Percentiles rank a stretch among this genome's conserved stretches.
Conservation (phyloP, 345 rosid genomes). For the Sisymbrium irio region DNA sequence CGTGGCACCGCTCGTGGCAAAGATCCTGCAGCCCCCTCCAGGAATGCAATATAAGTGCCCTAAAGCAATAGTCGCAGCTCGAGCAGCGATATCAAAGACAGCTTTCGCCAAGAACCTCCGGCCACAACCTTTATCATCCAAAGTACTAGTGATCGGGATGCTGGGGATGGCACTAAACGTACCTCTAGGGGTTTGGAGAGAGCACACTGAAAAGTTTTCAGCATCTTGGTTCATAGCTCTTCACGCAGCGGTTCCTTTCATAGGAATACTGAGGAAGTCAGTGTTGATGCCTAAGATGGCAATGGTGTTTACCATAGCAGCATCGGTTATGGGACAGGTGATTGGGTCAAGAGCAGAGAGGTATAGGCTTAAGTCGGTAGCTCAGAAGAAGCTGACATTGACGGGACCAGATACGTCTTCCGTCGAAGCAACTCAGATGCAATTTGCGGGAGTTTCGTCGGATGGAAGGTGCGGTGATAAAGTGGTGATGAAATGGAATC, state of each 20-base stretch:
- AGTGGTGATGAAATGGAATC: conserved; percentile 36
- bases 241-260: conserved; percentile 95
- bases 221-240: conserved; percentile 87
- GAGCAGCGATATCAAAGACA: conserved; percentile 85
- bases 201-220: conserved; percentile 81
- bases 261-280: conserved; percentile 85
- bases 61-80: conserved; percentile 74
- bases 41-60: conserved; percentile 75
- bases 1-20: conserved; percentile 81
- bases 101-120: conserved; percentile 90
- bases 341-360: conserved; percentile 99
- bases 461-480: conserved; percentile 34
- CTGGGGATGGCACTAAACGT: conserved; percentile 94
- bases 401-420: neutral
- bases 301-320: conserved; percentile 91
- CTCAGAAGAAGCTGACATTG: conserved; percentile 35
- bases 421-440: neutral
- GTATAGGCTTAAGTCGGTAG: conserved; percentile 54
- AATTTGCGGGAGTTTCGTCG: conserved; percentile 6
- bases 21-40: conserved; percentile 73
- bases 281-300: conserved; percentile 93
- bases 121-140: conserved; percentile 86
- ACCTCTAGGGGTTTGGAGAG: conserved; percentile 95
- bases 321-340: conserved; percentile 82
- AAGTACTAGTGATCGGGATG: conserved; percentile 78